These are phyloP conservation scores for Beta macrorhiza DNA, from an alignment of 179 eudicot genomes.

Conservation along the genomic window DNA sequence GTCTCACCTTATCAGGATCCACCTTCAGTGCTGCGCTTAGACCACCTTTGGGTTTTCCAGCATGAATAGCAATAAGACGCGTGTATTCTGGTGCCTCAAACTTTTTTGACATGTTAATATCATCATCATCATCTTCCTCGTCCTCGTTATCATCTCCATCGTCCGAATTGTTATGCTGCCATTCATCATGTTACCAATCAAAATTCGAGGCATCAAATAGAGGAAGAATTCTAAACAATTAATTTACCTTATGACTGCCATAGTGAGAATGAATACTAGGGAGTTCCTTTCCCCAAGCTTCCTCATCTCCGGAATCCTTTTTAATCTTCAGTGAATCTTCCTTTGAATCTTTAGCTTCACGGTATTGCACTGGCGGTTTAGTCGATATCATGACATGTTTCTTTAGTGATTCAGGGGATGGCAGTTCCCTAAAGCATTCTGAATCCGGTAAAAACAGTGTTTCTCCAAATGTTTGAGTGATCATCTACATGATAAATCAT, in stretches of 20 bases:
- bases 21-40: constrained; percentile 62
- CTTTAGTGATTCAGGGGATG: constrained; percentile 76
- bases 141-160: constrained; percentile 47
- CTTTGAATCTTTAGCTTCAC: constrained; percentile 49
- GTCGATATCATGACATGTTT: constrained; percentile 73
- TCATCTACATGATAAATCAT: constrained; percentile 53
- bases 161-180: constrained; percentile 43
- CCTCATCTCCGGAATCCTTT: constrained; percentile 47
- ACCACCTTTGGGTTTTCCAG: constrained; percentile 96
- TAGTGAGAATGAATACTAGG: constrained; percentile 30
- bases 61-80: constrained; percentile 85
- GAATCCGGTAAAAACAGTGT: constrained; percentile 57
- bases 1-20: constrained; percentile 80
- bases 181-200: constrained; percentile 7
- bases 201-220: constrained; percentile 12
- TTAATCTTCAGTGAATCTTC: constrained; percentile 37
- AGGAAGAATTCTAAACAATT: constrained; percentile 6
- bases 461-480: constrained; percentile 70
- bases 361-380: constrained; percentile 86
- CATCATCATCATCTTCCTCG: constrained; percentile 46
- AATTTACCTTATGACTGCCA: constrained; percentile 44
- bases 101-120: constrained; percentile 39
- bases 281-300: constrained; percentile 67
- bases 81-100: constrained; percentile 63
- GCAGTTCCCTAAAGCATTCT: constrained; percentile 64